Evolutionary conservation across 371 early-diverging fungal species (phyloP).

Genomic region (Phascolomyces articulosus): DNA sequence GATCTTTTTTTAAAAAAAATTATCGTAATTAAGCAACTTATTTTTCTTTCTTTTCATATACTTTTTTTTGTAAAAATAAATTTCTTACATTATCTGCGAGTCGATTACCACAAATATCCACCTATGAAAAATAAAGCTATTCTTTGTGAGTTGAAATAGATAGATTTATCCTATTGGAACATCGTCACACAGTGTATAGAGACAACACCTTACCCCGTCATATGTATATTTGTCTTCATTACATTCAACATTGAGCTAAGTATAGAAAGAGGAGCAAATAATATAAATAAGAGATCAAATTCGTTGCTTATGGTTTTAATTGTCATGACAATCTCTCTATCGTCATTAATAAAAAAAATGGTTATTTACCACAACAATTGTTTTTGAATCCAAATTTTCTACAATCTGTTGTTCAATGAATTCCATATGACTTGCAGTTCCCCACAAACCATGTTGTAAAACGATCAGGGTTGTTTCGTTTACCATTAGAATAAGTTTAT

Average conservation of each 20-base stretch:
- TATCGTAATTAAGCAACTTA: no score
- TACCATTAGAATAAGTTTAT: neutral
- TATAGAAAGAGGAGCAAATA: no score
- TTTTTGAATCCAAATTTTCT: constrained; percentile 27
- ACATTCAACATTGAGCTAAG: constrained; percentile 57
- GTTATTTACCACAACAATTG: constrained; percentile 35
- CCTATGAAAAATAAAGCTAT: no score
- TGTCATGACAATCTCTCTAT: neutral
- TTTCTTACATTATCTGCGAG: constrained; percentile 42
- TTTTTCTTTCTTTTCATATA: neutral
- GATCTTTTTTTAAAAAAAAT: neutral
- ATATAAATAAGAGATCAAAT: no score
- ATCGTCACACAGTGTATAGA: neutral
- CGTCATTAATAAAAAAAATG: no score
- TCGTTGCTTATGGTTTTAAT: no score
- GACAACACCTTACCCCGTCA: constrained; percentile 47
- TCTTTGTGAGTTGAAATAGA: no score
- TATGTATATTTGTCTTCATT: constrained; percentile 64
- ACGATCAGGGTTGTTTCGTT: constrained; percentile 40
- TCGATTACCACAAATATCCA: constrained; percentile 69
- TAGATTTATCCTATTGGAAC: no score
- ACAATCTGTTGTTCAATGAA: constrained; percentile 43
- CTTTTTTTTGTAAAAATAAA: neutral
- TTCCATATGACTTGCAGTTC: constrained; percentile 57
- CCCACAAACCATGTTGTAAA: constrained; percentile 73